These are phyloP conservation scores for Hyaloscypha hepaticicola DNA, from an alignment of 495 filamentous ascomycete genomes.

Conservation along the genomic window DNA sequence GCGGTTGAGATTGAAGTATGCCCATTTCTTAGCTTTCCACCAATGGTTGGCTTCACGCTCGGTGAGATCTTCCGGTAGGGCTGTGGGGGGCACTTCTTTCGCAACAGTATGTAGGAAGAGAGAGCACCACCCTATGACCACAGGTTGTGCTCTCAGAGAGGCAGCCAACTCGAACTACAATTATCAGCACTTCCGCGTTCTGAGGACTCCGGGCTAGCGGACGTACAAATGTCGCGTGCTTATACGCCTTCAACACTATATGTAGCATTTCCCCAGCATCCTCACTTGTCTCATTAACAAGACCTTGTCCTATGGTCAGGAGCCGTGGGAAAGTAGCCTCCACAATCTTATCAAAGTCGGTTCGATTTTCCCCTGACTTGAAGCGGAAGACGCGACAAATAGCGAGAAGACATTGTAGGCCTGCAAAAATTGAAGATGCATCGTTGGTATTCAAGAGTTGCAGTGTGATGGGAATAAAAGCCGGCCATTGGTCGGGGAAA, in stretches of 20 bases:
- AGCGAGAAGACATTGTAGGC: conserved; percentile 88
- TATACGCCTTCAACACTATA: conserved; percentile 91
- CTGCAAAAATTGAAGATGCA: conserved; percentile 82
- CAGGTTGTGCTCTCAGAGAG: conserved; percentile 71
- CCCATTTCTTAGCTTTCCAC: conserved; percentile 99
- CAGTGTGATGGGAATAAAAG: conserved; percentile 86
- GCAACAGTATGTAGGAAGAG: conserved; percentile 87
- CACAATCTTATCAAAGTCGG: conserved; percentile 91
- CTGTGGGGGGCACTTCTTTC: conserved; percentile 75
- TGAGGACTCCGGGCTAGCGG: neutral
- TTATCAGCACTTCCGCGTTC: conserved; percentile 28
- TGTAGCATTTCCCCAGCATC: conserved; percentile 97
- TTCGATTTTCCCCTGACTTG: conserved; percentile 75
- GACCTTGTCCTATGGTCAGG: conserved; percentile 76
- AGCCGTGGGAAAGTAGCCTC: conserved; percentile 89
- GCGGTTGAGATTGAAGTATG: conserved; percentile 94
- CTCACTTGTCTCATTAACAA: conserved; percentile 85
- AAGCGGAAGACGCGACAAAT: conserved; percentile 93
- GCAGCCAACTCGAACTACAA: conserved; percentile 76
- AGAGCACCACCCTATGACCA: conserved; percentile 91
- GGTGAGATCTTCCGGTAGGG: conserved; percentile 77
- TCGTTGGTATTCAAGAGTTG: conserved; percentile 83
- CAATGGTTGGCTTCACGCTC: conserved; percentile 93
- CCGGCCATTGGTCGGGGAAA: conserved; percentile 91
- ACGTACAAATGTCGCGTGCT: conserved; percentile 95